These are phyloP conservation scores for Gracilaria caudata DNA, from an alignment of 23 red algal genomes.

Conservation along the genomic window DNA sequence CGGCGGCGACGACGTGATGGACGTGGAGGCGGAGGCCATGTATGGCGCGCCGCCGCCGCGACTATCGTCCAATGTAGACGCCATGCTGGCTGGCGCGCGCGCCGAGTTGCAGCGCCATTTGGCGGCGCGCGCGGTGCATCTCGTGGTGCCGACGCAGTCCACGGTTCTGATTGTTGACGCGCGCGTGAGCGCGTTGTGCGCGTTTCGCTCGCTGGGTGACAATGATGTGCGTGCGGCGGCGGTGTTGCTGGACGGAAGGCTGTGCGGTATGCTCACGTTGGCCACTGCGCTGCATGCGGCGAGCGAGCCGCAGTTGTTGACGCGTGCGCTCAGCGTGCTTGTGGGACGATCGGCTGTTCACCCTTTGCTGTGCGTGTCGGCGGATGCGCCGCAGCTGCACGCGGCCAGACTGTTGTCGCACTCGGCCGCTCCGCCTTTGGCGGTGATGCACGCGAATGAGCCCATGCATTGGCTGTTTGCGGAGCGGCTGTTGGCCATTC, in stretches of 20 bases:
- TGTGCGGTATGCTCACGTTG: constrained; percentile 10
- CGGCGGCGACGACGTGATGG: background rate
- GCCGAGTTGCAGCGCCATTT: constrained; percentile 3
- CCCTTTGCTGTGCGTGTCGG: background rate
- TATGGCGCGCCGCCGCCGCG: background rate
- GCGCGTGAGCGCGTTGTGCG: background rate
- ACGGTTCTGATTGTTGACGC: constrained; percentile 26
- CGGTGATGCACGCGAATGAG: constrained; percentile 10
- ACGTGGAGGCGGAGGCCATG: background rate
- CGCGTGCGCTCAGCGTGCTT: background rate
- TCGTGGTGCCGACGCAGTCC: constrained; percentile 7
- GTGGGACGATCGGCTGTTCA: background rate
- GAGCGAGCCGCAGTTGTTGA: background rate
- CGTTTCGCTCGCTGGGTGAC: constrained; percentile 7
- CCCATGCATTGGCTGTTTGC: constrained; percentile 22
- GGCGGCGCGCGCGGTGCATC: constrained; percentile 7
- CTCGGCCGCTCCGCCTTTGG: constrained; percentile 3
- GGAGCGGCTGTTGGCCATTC: constrained; percentile 1
- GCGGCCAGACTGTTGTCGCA: constrained; percentile 13
- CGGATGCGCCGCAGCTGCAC: constrained; percentile 13
- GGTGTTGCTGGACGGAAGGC: background rate
- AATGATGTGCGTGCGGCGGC: constrained; percentile 20
- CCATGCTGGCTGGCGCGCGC: background rate
- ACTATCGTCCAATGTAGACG: background rate
- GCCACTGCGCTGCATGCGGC: background rate